These are phyloP conservation scores for Naganishia albida DNA, from an alignment of 1,284 basidiomycete species.

Conservation along the genomic window DNA sequence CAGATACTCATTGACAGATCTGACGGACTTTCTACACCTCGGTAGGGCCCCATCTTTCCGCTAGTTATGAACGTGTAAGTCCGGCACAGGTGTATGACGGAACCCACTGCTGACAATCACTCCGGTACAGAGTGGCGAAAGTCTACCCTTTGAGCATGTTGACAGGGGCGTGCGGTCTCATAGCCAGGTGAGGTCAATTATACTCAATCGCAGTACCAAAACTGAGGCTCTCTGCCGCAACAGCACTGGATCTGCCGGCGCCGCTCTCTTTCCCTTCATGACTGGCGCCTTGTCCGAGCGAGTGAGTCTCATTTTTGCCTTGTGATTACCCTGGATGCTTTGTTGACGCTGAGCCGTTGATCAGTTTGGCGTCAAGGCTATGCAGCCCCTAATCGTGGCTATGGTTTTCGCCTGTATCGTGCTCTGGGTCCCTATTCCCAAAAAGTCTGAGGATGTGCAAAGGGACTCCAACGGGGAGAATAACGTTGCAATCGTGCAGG, in stretches of 20 bases:
- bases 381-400: conserved; percentile 29
- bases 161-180: conserved; percentile 29
- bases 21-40: background rate
- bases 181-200: conserved; percentile 26
- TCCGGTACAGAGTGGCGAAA: conserved; percentile 13
- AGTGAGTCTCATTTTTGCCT: background rate
- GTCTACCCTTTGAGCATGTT: conserved; percentile 23
- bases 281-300: conserved; percentile 15
- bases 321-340: too few relatives aligned
- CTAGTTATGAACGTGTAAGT: conserved; percentile 29
- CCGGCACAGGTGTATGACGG: too few relatives aligned
- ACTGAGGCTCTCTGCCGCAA: background rate
- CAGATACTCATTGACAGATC: too few relatives aligned
- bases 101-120: background rate
- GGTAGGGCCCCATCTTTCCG: conserved; percentile 31
- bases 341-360: too few relatives aligned
- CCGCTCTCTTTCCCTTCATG: conserved; percentile 32
- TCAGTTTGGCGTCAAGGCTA: conserved; percentile 24
- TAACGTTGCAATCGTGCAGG: too few relatives aligned
- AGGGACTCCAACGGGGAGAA: conserved; percentile 1
- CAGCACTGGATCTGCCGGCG: conserved; percentile 18
- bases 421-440: conserved; percentile 26
- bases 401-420: conserved; percentile 24
- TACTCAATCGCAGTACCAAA: background rate
- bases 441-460: conserved; percentile 12